phyloP scores from a whole-genome alignment of 768 basidiomycete genomes.

The Mycena maculata region DNA sequence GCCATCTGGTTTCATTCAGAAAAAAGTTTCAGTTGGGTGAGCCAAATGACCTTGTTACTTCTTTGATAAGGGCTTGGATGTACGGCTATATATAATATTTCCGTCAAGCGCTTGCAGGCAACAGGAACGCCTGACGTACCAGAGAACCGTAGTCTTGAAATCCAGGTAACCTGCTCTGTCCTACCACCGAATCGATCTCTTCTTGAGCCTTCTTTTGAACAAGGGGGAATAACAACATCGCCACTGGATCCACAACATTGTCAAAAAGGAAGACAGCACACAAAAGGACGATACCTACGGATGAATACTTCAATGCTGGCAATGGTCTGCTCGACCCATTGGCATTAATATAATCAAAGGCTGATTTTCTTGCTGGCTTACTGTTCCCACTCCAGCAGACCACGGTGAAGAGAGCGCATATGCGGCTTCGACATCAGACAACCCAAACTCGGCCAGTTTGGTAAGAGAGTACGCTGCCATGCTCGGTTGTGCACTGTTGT shows the following conservation, averaged over 20 bases:
- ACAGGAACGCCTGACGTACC: conserved; percentile 33
- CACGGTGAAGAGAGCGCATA: conserved; percentile 49
- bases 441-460: conserved; percentile 53
- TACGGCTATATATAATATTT: neutral
- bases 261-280: conserved; percentile 10
- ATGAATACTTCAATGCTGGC: conserved; percentile 14
- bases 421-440: conserved; percentile 57
- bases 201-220: conserved; percentile 47
- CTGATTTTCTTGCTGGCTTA: conserved; percentile 30
- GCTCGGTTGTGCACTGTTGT: conserved; percentile 42
- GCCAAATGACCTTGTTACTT: conserved; percentile 8
- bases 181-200: conserved; percentile 50
- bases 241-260: conserved; percentile 38
- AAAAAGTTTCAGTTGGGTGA: neutral
- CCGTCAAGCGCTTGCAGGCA: no score
- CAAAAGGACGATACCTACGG: neutral
- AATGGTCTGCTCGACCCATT: neutral
- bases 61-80: conserved; percentile 13
- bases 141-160: conserved; percentile 42
- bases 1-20: conserved; percentile 38
- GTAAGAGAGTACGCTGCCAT: conserved; percentile 54
- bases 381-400: conserved; percentile 44
- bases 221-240: conserved; percentile 47
- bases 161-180: conserved; percentile 44
- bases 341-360: neutral